A percentile compares a stretch with the other conserved stretches of the same genome.
These are phyloP conservation scores for Fusarium nurragi DNA, from an alignment of 2,329 filamentous ascomycete genomes.

Conservation along the genomic window DNA sequence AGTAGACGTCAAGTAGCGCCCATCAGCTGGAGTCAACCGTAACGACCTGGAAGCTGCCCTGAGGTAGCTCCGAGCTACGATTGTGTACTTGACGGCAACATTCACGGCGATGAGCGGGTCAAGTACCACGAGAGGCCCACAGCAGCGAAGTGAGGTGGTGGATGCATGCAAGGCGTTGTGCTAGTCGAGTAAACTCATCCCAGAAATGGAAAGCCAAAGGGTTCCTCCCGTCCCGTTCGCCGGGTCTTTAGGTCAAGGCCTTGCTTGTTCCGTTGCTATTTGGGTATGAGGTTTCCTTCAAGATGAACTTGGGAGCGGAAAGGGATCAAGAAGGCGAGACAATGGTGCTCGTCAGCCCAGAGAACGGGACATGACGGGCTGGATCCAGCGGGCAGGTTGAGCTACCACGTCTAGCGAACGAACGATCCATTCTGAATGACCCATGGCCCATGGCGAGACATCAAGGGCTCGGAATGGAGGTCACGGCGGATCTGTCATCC, in stretches of 20 bases:
- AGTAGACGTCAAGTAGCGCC: constrained; percentile 25
- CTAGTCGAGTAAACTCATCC: constrained; percentile 40
- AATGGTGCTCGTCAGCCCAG: constrained; percentile 30
- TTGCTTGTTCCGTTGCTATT: constrained; percentile 18
- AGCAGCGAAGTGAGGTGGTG: constrained; percentile 40
- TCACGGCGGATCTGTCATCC: constrained; percentile 43
- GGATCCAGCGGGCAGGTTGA: constrained; percentile 46
- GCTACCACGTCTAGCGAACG: constrained; percentile 41
- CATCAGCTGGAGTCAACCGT: not conserved
- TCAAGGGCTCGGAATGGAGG: constrained; percentile 42
- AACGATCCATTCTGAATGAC: constrained; percentile 38
- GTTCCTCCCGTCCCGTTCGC: constrained; percentile 44
- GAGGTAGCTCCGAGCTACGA: not conserved
- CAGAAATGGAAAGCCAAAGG: constrained; percentile 40
- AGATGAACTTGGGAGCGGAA: not conserved
- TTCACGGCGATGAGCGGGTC: constrained; percentile 10
- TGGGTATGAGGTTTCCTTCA: constrained; percentile 1
- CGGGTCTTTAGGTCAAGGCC: constrained; percentile 24
- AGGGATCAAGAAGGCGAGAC: constrained; percentile 4
- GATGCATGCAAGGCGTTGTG: constrained; percentile 43
- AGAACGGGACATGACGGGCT: constrained; percentile 43
- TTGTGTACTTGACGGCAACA: constrained; percentile 18
- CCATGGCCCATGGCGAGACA: constrained; percentile 41
- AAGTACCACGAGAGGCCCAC: constrained; percentile 38
- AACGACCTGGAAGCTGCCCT: constrained; percentile 6